Evolutionary conservation across 768 basidiomycete genomes (phyloP).

Genomic region (Leucocoprinus sp.): DNA sequence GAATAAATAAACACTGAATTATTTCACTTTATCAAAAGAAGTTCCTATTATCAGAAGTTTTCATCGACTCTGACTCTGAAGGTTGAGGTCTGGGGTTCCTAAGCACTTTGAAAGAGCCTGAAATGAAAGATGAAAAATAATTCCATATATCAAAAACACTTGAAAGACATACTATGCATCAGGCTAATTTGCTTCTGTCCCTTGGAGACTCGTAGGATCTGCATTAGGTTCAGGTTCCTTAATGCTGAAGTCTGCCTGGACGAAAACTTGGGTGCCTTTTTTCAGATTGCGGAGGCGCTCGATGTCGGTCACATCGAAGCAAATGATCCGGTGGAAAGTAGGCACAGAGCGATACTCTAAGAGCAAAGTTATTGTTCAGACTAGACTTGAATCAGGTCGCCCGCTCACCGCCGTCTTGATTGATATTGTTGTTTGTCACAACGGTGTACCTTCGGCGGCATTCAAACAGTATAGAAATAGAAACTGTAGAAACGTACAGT

Average conservation of each 20-base stretch:
- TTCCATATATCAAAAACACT: not conserved
- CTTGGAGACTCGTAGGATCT: slow-evolving; percentile 57
- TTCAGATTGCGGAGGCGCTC: slow-evolving; percentile 55
- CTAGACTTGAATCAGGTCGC: slow-evolving; percentile 40
- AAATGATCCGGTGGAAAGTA: slow-evolving; percentile 73
- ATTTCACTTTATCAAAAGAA: not conserved
- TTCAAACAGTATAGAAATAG: not conserved
- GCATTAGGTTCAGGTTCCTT: slow-evolving; percentile 62
- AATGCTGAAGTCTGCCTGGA: slow-evolving; percentile 72
- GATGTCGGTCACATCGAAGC: slow-evolving; percentile 56
- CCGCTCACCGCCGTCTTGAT: slow-evolving; percentile 40
- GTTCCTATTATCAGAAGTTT: not conserved
- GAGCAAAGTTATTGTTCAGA: not conserved
- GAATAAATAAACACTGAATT: slow-evolving; percentile 1
- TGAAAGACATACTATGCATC: slow-evolving; percentile 51
- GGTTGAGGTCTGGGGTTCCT: slow-evolving; percentile 18
- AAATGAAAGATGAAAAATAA: not conserved
- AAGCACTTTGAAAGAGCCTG: slow-evolving; percentile 51
- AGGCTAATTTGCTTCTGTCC: slow-evolving; percentile 80
- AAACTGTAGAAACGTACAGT: slow-evolving; percentile 36
- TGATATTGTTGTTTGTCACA: slow-evolving; percentile 49
- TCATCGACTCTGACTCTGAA: not conserved
- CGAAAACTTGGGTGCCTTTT: slow-evolving; percentile 72
- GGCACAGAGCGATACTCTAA: slow-evolving; percentile 47
- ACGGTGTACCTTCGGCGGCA: slow-evolving; percentile 83